Base-by-base conservation (phyloP, 257 asterid species). In the Mentha longifolia region DNA sequence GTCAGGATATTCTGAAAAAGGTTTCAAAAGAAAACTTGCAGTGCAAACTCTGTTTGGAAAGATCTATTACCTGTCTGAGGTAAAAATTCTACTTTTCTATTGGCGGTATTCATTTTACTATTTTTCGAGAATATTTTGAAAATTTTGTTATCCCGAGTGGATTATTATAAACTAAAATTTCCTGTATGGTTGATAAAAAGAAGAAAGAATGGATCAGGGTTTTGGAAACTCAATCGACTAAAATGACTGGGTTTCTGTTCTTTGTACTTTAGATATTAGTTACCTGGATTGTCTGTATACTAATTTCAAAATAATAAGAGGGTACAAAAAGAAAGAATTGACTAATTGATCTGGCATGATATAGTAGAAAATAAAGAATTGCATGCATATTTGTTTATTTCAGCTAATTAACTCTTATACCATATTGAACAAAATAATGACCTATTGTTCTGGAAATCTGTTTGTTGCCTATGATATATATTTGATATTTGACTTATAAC, bases 1-100 rank as follows among this genome's bases (percentile, higher is more conserved):
- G 74, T 77, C 92, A 3, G 96, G 96, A 78, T 92, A 90, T 78
- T 84, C 97, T 71, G 92, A 88, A 73, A 92, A 88, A 81, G 98
- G 98, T 9, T 86, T 90, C 80, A 81, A 90, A 86, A 83, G 95
- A 82, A 90, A 92, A 84, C 92, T 90, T 74, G 96, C 92, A 0
- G 92, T 92, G 83, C 96, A 90, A 85, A 74, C 95, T 65, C 95
- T 90, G 76, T 90, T 92, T 76, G 98, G 98, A 75, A 92, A 88
- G 82, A 59, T 92, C 41, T 88, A 85, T 84, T 92, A 92, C 78
- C 86, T 92, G 63, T 83, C 91, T n/a, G 96, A 90, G 94, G 96
- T 92, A 79, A 60, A 35, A 71, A 5, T 67, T 72, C 58, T 68
- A 30, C 49, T 20, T 31, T 55, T 57, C 65, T 22, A 39, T 49